Base-by-base conservation (phyloP, 768 basidiomycete species). In the Suillus subluteus region DNA sequence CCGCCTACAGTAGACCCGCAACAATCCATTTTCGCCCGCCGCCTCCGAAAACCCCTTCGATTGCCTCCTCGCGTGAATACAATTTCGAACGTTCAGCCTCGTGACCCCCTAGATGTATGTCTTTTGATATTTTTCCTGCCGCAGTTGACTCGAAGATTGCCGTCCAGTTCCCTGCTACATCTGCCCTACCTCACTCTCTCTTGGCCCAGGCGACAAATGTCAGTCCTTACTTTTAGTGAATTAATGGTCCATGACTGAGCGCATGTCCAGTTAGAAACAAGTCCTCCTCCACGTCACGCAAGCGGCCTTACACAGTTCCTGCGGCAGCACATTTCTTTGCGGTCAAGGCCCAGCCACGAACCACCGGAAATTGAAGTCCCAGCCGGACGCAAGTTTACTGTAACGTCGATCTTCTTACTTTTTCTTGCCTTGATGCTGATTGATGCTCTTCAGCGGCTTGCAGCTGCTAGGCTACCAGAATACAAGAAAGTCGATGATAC, bases 121-220 rank as follows among this genome's bases (percentile, higher is more conserved):
- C 2, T 38, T 35, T n/a, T 23, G 6, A 18, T 23, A 3, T 23
- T 38, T 58, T 8, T 12, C 23, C n/a, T 6, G 13, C 11, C 56
- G 16, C 15, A 30, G 8, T 58, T 38, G 21, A 37, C 13, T 37
- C 18, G 8, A 58, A n/a, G 21, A n/a, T 58, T n/a, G 12, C 6
- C 18, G 6, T 58, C 16, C 56, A 58, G 56, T 37, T 58, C 35
- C 56, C 56, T 23, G 37, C 56, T 58, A 58, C 56, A 23, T 58
- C 37, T 9, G 21, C 35, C 56, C 37, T 58, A 58, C 35, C 21
- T 37, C 16, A 12, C 21, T 35, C 56, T n/a, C 35, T 16, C 13
- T n/a, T 30, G 18, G 6, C n/a, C 5, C 35, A 58, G 21, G 56
- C 37, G 4, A 30, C 26, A 54, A 54, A 54, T 30, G 52, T 54